Base-by-base conservation (phyloP, 139 green algal species). In the Picochlorum sp. region DNA sequence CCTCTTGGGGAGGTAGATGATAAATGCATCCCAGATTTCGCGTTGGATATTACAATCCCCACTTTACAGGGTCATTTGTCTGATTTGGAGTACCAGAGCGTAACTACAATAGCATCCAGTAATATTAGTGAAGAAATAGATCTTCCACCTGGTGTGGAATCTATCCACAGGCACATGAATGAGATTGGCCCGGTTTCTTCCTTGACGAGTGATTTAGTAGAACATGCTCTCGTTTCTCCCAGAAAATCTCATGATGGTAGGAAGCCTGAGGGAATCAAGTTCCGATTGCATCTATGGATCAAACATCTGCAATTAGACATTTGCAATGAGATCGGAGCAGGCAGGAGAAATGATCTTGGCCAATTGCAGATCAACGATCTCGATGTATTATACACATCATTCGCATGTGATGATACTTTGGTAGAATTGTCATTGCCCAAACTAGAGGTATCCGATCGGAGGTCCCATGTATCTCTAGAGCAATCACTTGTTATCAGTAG, bases 31-130 rank as follows among this genome's bases (percentile, higher is more conserved):
- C 71, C 71, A 60, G 57, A 64, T 44, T 77, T 74, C 66, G 67
- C 83, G 62, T 51, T 90, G 20, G 41, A 58, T 30, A 73, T 94
- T 18, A 49, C 41, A 11, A 47, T 94, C 13, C 78, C 86, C 1
- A 65, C 67, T 24, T 73, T 94, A 31, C 68, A 67, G 13, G 75
- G 80, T 0, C 61, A 56, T 2, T 55, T 94, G 7, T 77, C 64
- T 3, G 84, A 95, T 56, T 55, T 13, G 0, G 87, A 96, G 67
- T 96, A 94, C 66, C 55, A 67, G 15, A 64, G 77, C 20, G 78
- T 90, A 31, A 86, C 86, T 13, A 75, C 68, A 5, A 74, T 93
- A 8, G 67, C 87, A 1, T 60, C 67, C 0, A 52, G 57, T 67
- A 95, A 95, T 68, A 77, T 95, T 23, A 38, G 45, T 1, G 68